Conservation (phyloP, 371 early-diverging fungal species). For the Rhizopus delemar region DNA sequence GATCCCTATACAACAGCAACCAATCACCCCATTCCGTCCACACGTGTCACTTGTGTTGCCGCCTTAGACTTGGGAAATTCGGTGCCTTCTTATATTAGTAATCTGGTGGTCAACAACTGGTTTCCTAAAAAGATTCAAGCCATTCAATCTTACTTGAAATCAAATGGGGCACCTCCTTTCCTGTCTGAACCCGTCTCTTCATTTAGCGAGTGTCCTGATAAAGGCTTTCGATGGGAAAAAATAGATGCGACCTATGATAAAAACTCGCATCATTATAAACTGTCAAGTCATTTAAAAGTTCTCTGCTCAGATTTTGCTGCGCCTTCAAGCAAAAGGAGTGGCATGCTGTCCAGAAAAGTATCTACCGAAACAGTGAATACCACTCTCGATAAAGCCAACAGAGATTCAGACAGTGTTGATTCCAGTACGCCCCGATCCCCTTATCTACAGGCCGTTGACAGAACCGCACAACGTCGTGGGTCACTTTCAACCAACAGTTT, state of each 20-base stretch:
- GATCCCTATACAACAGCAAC: slow-evolving; percentile 60
- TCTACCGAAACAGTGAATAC: slow-evolving; percentile 1
- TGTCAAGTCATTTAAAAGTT: slow-evolving; percentile 2
- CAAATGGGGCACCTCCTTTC: slow-evolving; percentile 56
- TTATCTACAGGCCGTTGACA: slow-evolving; percentile 5
- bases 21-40: slow-evolving; percentile 63
- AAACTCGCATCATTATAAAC: slow-evolving; percentile 10
- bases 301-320: background rate
- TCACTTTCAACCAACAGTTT: slow-evolving; percentile 8
- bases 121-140: slow-evolving; percentile 47
- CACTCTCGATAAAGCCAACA: background rate
- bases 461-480: slow-evolving; percentile 6
- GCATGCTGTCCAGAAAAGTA: background rate
- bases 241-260: slow-evolving; percentile 13
- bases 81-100: slow-evolving; percentile 58
- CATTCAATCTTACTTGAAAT: slow-evolving; percentile 49
- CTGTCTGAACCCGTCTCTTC: slow-evolving; percentile 16
- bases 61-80: slow-evolving; percentile 55
- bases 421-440: background rate
- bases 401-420: slow-evolving; percentile 2
- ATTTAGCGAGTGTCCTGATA: slow-evolving; percentile 2
- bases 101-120: slow-evolving; percentile 44
- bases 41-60: slow-evolving; percentile 52
- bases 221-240: slow-evolving; percentile 11
- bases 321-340: background rate